Evolutionary conservation across 768 basidiomycete species (phyloP).

Genomic region (Auricularia sp.): DNA sequence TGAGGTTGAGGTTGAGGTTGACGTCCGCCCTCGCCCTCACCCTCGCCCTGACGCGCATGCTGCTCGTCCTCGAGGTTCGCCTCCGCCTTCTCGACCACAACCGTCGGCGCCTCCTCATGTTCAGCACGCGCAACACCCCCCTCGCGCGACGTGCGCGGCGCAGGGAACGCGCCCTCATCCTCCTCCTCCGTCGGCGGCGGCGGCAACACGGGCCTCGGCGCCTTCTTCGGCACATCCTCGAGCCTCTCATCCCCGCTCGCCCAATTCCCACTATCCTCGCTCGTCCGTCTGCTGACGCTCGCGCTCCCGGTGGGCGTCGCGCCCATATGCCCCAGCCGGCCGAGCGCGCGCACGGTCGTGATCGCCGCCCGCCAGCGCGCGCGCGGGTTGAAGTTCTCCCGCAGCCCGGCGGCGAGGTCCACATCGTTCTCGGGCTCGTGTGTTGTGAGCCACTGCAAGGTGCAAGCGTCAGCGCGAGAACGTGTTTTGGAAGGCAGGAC

Average conservation of each 20-base stretch:
- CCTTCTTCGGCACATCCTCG: neutral
- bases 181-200: neutral
- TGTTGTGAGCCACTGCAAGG: conserved; percentile 58
- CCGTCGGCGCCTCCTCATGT: neutral
- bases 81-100: neutral
- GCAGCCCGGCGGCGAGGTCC: conserved; percentile 63
- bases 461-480: neutral
- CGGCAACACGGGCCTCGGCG: neutral
- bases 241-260: conserved; percentile 3
- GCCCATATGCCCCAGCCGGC: conserved; percentile 13
- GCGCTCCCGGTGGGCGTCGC: neutral
- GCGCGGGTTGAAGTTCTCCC: conserved; percentile 71
- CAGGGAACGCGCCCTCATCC: neutral
- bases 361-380: conserved; percentile 70
- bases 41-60: neutral
- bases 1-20: neutral
- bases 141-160: neutral
- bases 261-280: neutral
- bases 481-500: no score
- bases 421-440: conserved; percentile 57
- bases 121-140: neutral
- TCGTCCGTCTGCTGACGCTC: neutral
- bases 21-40: no score
- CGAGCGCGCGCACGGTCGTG: conserved; percentile 31
- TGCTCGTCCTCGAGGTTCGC: neutral